Percentiles rank a stretch among this genome's conserved stretches.
phyloP scores from a whole-genome alignment of 2,329 filamentous ascomycete genomes.

The Cryphonectria parasitica region DNA sequence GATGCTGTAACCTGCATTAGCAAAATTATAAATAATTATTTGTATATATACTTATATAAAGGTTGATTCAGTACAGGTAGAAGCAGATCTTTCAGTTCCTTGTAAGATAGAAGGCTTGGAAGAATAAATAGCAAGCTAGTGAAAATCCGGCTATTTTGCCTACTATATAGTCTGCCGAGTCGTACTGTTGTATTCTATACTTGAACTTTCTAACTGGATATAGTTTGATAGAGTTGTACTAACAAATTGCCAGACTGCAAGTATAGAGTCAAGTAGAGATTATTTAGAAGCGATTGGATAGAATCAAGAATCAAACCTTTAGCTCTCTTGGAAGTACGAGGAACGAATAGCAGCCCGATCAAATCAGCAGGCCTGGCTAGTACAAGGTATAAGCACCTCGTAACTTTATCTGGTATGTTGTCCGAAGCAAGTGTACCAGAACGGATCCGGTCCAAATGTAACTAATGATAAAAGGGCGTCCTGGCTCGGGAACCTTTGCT shows the following conservation, averaged over 20 bases:
- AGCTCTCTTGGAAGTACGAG: neutral
- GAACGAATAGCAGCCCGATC: neutral
- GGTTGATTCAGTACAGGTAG: too few species aligned
- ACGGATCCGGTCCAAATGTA: neutral
- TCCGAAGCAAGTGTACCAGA: neutral
- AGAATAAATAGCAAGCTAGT: too few species aligned
- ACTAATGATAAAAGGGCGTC: neutral
- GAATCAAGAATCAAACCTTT: neutral
- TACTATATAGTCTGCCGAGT: too few species aligned
- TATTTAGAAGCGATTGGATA: neutral
- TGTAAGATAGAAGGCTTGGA: too few species aligned
- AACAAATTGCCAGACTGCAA: neutral
- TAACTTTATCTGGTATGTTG: neutral
- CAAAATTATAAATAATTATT: too few species aligned
- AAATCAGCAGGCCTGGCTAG: neutral
- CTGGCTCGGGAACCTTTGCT: neutral
- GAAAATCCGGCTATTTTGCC: too few species aligned
- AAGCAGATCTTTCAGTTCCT: too few species aligned
- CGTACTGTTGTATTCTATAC: too few species aligned
- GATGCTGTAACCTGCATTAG: too few species aligned
- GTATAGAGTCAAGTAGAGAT: neutral
- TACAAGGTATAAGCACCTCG: neutral
- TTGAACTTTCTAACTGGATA: neutral
- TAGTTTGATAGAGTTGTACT: neutral
- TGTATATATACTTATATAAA: too few species aligned